These are phyloP conservation scores for Aureobasidium sp. DNA, from an alignment of 2,329 filamentous ascomycete species.

Conservation along the genomic window DNA sequence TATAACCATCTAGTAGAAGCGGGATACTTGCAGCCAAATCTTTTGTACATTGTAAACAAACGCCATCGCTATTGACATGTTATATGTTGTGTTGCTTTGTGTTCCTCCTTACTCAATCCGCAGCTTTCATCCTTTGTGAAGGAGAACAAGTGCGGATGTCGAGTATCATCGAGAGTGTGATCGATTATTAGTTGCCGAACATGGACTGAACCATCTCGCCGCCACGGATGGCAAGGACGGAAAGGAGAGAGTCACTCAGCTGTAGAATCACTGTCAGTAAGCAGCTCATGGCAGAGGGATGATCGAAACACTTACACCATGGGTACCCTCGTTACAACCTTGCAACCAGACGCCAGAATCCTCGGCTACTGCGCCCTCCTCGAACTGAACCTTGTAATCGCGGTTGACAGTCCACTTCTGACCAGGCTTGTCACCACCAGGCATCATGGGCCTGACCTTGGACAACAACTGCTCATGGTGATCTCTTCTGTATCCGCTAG, in stretches of 20 bases:
- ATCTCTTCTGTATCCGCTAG: slow-evolving; percentile 77
- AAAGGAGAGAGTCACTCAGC: slow-evolving; percentile 31
- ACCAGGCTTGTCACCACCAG: slow-evolving; percentile 40
- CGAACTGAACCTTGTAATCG: slow-evolving; percentile 72
- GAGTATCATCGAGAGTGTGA: background rate
- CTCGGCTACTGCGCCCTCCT: slow-evolving; percentile 57
- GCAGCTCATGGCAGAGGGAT: background rate
- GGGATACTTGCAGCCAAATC: background rate
- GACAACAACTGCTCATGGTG: slow-evolving; percentile 72
- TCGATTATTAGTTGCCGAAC: slow-evolving; percentile 22
- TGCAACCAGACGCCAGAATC: slow-evolving; percentile 85
- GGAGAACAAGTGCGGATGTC: background rate
- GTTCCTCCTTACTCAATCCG: background rate
- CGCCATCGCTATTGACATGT: background rate
- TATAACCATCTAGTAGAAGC: background rate
- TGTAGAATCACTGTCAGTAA: background rate
- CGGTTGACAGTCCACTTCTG: slow-evolving; percentile 61
- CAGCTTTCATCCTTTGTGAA: background rate
- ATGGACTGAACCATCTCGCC: slow-evolving; percentile 34
- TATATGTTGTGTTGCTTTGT: background rate
- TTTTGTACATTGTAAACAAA: background rate
- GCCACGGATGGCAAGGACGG: slow-evolving; percentile 30
- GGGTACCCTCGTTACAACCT: slow-evolving; percentile 86
- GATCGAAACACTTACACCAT: slow-evolving; percentile 66
- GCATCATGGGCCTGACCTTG: slow-evolving; percentile 57